phyloP scores from a whole-genome alignment of 2,329 filamentous ascomycete species.

The Hymenoscyphus repandus region DNA sequence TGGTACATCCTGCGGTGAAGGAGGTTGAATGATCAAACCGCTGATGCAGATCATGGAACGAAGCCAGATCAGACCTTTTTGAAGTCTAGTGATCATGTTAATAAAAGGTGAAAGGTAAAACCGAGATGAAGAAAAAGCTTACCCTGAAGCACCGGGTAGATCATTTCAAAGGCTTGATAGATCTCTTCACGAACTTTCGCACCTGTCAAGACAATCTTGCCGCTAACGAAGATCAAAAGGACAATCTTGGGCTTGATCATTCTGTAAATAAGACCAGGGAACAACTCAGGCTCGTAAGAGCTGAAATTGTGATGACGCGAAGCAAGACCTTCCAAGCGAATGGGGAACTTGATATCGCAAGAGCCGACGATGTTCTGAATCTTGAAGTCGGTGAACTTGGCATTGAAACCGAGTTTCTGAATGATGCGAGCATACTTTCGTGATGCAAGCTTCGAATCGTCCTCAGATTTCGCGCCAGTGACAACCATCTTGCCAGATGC shows the following conservation, averaged over 20 bases:
- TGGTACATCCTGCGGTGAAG: constrained; percentile 26
- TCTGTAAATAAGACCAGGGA: constrained; percentile 98
- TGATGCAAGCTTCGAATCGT: constrained; percentile 93
- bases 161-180: constrained; percentile 93
- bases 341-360: constrained; percentile 99
- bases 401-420: constrained; percentile 98
- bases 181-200: constrained; percentile 98
- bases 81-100: constrained; percentile 29
- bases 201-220: constrained; percentile 96
- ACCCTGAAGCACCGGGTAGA: constrained; percentile 93
- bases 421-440: constrained; percentile 99
- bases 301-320: constrained; percentile 99
- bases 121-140: constrained; percentile 29
- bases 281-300: constrained; percentile 96
- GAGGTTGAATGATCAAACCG: constrained; percentile 26
- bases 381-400: constrained; percentile 99
- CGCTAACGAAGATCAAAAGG: constrained; percentile 93
- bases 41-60: constrained; percentile 23
- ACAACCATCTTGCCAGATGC: constrained; percentile 99
- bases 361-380: constrained; percentile 99
- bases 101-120: constrained; percentile 2
- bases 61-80: constrained; percentile 32
- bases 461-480: constrained; percentile 94
- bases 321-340: constrained; percentile 90
- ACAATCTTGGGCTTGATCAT: constrained; percentile 99